Base-by-base conservation (phyloP, 495 filamentous ascomycete genomes). In the Ascobolus immersus region DNA sequence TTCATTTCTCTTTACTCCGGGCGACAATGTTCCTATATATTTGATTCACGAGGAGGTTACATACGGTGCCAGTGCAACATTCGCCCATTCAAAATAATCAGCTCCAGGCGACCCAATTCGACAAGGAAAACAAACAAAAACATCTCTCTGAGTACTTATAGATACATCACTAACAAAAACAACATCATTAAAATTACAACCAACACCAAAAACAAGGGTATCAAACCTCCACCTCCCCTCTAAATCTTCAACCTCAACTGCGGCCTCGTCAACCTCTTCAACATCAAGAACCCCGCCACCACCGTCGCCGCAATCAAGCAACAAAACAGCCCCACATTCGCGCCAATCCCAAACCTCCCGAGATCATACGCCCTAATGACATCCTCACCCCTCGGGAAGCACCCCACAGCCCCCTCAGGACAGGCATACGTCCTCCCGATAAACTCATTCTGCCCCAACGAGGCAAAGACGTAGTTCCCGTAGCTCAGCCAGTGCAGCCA, bases 211-310 rank as follows among this genome's bases (percentile, higher is more conserved):
- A n/a, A n/a, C n/a, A n/a, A n/a, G n/a, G n/a, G n/a, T 25, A 25
- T 25, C 22, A 7, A 25, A 25, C 22, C 2, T 17, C 28, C 11
- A 2, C 17, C n/a, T 31, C 4, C 10, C 17, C 18, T 9, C n/a
- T n/a, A 31, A 2, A 31, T 31, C 14, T 31, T 17, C 15, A 31
- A 31, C n/a, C 28, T n/a, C 17, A 31, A 17, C 28, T 17, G 14
- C n/a, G 28, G 28, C 12, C 18, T 31, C 28, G 28, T 31, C 28
- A 31, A 31, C 28, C 28, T 31, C 28, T 17, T 4, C 28, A 31
- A 31, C n/a, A 17, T 31, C 10, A 31, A 15, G 18, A 15, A 31
- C 18, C 28, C 28, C 14, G 17, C 10, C 15, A 31, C 28, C 18
- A 17, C 28, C 14, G 18, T 15, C 12, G 15, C 15, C 14, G n/a